Percentiles rank a stretch among this genome's conserved stretches.
Conservation (phyloP, 83 land plant species). For the Isoetes engelmannii region DNA sequence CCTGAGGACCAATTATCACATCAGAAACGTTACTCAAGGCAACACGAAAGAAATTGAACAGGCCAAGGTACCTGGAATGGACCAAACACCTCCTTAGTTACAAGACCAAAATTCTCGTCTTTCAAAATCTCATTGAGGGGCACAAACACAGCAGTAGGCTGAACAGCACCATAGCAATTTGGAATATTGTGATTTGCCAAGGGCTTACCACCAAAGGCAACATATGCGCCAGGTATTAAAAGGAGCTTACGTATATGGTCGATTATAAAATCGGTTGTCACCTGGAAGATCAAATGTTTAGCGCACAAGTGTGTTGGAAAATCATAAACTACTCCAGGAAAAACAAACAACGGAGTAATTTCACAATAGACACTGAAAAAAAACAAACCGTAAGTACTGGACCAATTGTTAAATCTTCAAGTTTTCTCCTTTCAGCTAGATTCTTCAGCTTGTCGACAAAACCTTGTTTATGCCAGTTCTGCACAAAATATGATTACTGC, state of each 20-base stretch:
- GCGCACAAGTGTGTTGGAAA: not conserved
- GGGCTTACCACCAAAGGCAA: constrained; percentile 87
- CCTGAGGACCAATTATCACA: constrained; percentile 29
- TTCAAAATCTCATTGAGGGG: constrained; percentile 79
- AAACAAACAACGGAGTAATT: not conserved
- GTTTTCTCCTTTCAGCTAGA: constrained; percentile 83
- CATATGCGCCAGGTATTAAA: constrained; percentile 65
- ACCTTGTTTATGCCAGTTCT: constrained; percentile 67
- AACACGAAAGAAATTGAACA: not conserved
- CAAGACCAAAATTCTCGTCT: constrained; percentile 63
- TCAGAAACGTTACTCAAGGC: constrained; percentile 1
- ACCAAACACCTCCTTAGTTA: constrained; percentile 87
- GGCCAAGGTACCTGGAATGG: constrained; percentile 73
- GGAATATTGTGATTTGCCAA: constrained; percentile 81
- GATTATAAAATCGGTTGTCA: constrained; percentile 83
- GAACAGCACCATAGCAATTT: constrained; percentile 82
- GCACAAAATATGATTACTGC: not conserved
- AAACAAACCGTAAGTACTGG: constrained; percentile 92
- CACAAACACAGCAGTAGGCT: constrained; percentile 88
- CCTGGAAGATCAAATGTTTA: constrained; percentile 40
- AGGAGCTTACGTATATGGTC: constrained; percentile 65
- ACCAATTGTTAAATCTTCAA: constrained; percentile 88
- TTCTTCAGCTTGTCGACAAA: constrained; percentile 52
- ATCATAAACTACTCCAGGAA: not conserved
- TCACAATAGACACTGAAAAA: too few relatives aligned